A percentile compares a stretch with the other conserved stretches of the same genome.
These are phyloP conservation scores for Ceratobasidium theobromae DNA, from an alignment of 1,284 basidiomycete genomes.

Conservation along the genomic window DNA sequence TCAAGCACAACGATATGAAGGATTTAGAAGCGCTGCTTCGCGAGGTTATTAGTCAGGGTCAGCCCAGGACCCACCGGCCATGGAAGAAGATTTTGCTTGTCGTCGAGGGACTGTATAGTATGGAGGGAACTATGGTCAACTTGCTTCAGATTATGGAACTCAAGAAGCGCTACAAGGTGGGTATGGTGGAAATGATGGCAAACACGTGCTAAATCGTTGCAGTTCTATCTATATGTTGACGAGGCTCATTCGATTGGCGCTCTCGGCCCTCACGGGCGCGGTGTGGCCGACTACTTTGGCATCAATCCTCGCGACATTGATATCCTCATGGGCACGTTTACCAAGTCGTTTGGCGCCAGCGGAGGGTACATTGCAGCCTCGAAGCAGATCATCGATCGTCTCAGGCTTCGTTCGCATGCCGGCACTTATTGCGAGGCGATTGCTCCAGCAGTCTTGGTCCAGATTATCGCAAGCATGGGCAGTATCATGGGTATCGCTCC, in stretches of 20 bases:
- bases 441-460: slow-evolving; percentile 86
- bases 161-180: slow-evolving; percentile 94
- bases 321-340: slow-evolving; percentile 98
- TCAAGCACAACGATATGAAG: slow-evolving; percentile 96
- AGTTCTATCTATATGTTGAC: slow-evolving; percentile 97
- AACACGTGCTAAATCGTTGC: background rate
- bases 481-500: slow-evolving; percentile 90
- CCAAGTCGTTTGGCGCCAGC: slow-evolving; percentile 97
- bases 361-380: slow-evolving; percentile 93
- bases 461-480: slow-evolving; percentile 90
- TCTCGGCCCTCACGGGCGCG: slow-evolving; percentile 89
- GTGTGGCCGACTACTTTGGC: slow-evolving; percentile 94
- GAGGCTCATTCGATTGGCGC: slow-evolving; percentile 98
- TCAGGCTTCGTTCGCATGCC: slow-evolving; percentile 82
- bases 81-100: slow-evolving; percentile 99
- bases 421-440: slow-evolving; percentile 90
- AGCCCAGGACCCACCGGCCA: slow-evolving; percentile 94
- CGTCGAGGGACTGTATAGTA: slow-evolving; percentile 95
- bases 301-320: slow-evolving; percentile 82
- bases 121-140: slow-evolving; percentile 95
- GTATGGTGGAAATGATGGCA: slow-evolving; percentile 33
- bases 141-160: slow-evolving; percentile 82
- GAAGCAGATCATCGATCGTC: slow-evolving; percentile 76
- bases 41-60: slow-evolving; percentile 95
- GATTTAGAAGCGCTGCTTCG: slow-evolving; percentile 79